Conservation (phyloP, 2,329 filamentous ascomycete genomes). For the Microdochium trichocladiopsis region DNA sequence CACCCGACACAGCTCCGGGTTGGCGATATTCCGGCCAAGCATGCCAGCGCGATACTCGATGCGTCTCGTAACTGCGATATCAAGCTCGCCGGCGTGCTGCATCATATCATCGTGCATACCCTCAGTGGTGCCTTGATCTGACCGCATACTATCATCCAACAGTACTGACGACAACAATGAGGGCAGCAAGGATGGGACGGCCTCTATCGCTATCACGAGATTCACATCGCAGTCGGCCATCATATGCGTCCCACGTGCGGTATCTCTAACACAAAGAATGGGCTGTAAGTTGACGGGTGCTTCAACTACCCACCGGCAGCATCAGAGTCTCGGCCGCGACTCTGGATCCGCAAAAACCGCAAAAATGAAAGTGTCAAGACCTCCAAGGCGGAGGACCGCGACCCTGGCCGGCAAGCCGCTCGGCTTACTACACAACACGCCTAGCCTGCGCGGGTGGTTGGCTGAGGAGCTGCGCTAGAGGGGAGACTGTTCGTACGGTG, state of each 20-base stretch:
- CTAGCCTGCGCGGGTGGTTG: conserved; percentile 30
- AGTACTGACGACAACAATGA: too few relatives aligned
- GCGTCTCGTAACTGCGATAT: conserved; percentile 21
- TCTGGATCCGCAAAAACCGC: too few relatives aligned
- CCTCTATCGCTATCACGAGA: conserved; percentile 11
- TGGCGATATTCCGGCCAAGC: conserved; percentile 18
- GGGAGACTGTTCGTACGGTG: conserved; percentile 32
- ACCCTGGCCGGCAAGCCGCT: conserved; percentile 21
- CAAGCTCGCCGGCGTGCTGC: conserved; percentile 32
- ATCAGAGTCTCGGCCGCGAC: too few relatives aligned
- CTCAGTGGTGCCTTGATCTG: conserved; percentile 21
- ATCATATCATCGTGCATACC: conserved; percentile 29
- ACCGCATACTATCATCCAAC: neutral
- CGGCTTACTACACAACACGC: conserved; percentile 31
- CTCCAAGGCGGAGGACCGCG: conserved; percentile 16
- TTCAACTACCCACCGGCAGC: conserved; percentile 17
- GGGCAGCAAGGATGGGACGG: neutral
- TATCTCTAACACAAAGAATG: conserved; percentile 21
- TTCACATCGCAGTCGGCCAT: conserved; percentile 30
- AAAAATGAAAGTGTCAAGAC: too few relatives aligned
- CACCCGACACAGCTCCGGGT: conserved; percentile 20
- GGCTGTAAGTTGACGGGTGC: conserved; percentile 19
- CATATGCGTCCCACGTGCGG: conserved; percentile 26
- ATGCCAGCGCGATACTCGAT: conserved; percentile 17
- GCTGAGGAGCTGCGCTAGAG: conserved; percentile 25